Evolutionary conservation across 768 basidiomycete species (phyloP).

Genomic region (Suillus cothurnatus): DNA sequence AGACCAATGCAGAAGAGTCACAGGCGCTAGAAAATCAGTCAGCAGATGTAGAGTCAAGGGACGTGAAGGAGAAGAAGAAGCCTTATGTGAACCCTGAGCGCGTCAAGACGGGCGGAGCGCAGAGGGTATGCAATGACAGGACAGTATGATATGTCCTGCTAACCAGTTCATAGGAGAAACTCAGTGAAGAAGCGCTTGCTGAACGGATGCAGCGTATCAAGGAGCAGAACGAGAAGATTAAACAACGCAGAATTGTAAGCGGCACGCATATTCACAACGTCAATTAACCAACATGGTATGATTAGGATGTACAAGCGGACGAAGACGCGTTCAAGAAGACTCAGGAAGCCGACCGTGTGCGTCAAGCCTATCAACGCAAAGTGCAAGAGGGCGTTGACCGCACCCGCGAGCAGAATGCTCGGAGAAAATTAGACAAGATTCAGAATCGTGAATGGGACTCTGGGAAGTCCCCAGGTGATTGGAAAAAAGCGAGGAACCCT

Average conservation of each 20-base stretch:
- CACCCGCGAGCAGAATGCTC: constrained; percentile 77
- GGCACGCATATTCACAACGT: neutral
- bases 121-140: constrained; percentile 51
- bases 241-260: constrained; percentile 63
- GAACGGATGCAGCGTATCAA: constrained; percentile 71
- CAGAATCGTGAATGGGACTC: constrained; percentile 85
- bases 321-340: constrained; percentile 76
- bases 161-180: constrained; percentile 57
- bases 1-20: constrained; percentile 20
- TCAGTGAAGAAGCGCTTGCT: constrained; percentile 64
- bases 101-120: constrained; percentile 78
- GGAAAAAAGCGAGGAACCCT: constrained; percentile 18
- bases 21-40: constrained; percentile 20
- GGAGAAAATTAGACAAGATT: constrained; percentile 79
- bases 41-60: constrained; percentile 6
- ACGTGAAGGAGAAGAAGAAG: constrained; percentile 55
- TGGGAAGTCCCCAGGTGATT: constrained; percentile 48
- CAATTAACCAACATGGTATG: constrained; percentile 9
- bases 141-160: neutral
- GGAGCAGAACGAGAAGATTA: constrained; percentile 77
- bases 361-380: constrained; percentile 58
- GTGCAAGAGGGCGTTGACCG: constrained; percentile 70
- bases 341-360: constrained; percentile 64
- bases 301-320: constrained; percentile 78
- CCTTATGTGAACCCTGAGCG: constrained; percentile 84